Evolutionary conservation across 129 eudicot genomes (phyloP).

Genomic region (Flaveria robusta): DNA sequence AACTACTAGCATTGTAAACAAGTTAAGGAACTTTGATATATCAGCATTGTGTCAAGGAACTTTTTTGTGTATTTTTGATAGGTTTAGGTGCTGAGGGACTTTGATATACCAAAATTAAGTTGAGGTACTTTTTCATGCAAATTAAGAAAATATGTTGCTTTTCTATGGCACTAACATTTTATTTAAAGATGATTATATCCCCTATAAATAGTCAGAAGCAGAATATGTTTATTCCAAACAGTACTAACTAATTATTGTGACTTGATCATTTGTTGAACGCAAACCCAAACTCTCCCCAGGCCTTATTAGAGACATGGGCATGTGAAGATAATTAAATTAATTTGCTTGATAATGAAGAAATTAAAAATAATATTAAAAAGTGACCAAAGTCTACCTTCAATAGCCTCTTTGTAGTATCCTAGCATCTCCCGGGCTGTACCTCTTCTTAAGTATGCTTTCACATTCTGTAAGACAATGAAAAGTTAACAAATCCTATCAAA

Average conservation of each 20-base stretch:
- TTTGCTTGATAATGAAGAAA: neutral
- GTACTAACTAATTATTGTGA: neutral
- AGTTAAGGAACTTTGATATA: neutral
- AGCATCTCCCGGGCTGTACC: constrained; percentile 94
- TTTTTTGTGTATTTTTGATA: neutral
- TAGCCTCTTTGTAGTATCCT: constrained; percentile 82
- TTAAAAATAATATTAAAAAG: neutral
- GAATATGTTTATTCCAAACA: neutral
- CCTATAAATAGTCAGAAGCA: neutral
- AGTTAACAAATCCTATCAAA: constrained; percentile 8
- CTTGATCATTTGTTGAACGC: neutral
- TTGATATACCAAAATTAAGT: neutral
- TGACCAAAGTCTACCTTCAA: constrained; percentile 51
- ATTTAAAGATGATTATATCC: neutral
- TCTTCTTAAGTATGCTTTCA: constrained; percentile 81
- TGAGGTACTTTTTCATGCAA: neutral
- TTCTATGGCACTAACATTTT: neutral
- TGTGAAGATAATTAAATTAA: neutral
- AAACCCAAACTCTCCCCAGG: neutral
- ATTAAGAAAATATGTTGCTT: neutral
- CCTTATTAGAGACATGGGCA: constrained; percentile 10
- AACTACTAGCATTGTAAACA: neutral
- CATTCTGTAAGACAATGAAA: constrained; percentile 54
- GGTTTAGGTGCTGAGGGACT: neutral
- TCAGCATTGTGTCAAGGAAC: neutral